Conservation (phyloP, 495 filamentous ascomycete species). For the Lichenothelia convexa region DNA sequence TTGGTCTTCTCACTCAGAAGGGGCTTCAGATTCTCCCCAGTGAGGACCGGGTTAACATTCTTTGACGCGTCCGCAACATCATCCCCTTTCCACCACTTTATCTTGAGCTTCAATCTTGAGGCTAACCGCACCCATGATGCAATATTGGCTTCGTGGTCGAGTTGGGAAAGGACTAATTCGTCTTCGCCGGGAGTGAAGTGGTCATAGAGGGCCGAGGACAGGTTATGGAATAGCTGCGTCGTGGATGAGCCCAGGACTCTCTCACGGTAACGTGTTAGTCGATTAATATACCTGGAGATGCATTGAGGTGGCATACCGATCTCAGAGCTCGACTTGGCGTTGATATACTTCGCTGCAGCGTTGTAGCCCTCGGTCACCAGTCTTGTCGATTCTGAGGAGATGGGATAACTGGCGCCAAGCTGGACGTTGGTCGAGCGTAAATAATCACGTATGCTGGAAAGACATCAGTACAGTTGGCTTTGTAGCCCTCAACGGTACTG, state of each 20-base stretch:
- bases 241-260: slow-evolving; percentile 47
- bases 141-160: slow-evolving; percentile 60
- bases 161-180: slow-evolving; percentile 44
- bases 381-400: slow-evolving; percentile 33
- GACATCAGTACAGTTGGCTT: background rate
- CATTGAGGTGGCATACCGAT: slow-evolving; percentile 25
- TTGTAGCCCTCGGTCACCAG: slow-evolving; percentile 35
- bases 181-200: slow-evolving; percentile 33
- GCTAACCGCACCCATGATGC: slow-evolving; percentile 51
- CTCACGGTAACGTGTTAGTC: background rate
- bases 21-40: slow-evolving; percentile 28
- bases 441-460: slow-evolving; percentile 47
- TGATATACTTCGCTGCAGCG: slow-evolving; percentile 49
- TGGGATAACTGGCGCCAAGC: slow-evolving; percentile 45
- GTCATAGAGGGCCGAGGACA: slow-evolving; percentile 34
- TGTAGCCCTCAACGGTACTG: slow-evolving; percentile 2
- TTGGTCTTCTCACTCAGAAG: slow-evolving; percentile 40
- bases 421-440: slow-evolving; percentile 52
- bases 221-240: slow-evolving; percentile 56
- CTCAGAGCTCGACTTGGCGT: slow-evolving; percentile 37
- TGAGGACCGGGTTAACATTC: slow-evolving; percentile 34
- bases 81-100: slow-evolving; percentile 48
- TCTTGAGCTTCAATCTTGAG: slow-evolving; percentile 28
- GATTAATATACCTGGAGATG: background rate
- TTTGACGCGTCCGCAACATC: slow-evolving; percentile 7